Base-by-base conservation (phyloP, 805 yeast genomes). In the Suhomyces kilbournensis region DNA sequence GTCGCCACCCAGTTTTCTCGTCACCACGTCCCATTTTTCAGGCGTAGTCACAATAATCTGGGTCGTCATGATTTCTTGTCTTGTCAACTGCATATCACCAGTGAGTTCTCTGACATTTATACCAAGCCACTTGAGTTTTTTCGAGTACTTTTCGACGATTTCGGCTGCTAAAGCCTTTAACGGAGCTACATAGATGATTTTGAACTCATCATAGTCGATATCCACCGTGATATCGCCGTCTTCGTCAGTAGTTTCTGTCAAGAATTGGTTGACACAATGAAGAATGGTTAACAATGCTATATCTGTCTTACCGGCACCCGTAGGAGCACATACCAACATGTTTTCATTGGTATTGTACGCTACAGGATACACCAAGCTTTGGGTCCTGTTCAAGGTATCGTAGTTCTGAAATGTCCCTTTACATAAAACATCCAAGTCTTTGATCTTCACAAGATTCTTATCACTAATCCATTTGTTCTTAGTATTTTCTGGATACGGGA, bases 301-400 rank as follows among this genome's bases (percentile, higher is more conserved):
- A 68, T 92, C 97, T 0, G 97, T 92, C 65, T 92, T 92, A 80
- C 97, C 97, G 5, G 97, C 97, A 78, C 97, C 97, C 0, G 97
- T 92, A 1, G 97, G 97, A 0, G 97, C 97, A 82, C 97, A 92
- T 4, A 92, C 90, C 48, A 92, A 74, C 97, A 94, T 89, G 63
- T 93, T 93, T 62, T 93, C 97, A 67, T 89, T 91, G 4, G 97
- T 87, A 51, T 87, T 84, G 66, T 93, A 94, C 0, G 97, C 98
- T 12, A 92, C 90, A 0, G 96, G 96, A 59, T 78, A 94, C 1
- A 93, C 96, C 55, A 94, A 75, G 15, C 96, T 86, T 69, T 93
- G 99, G 80, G 94, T 88, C 59, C 88, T 81, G 70, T 93, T 93
- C 58, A 93, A 75, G 0, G 88, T 79, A 53, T 81, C 76, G 67